These are phyloP conservation scores for Kodamaea anthophila DNA, from an alignment of 1,139 yeast genomes.

Conservation along the genomic window DNA sequence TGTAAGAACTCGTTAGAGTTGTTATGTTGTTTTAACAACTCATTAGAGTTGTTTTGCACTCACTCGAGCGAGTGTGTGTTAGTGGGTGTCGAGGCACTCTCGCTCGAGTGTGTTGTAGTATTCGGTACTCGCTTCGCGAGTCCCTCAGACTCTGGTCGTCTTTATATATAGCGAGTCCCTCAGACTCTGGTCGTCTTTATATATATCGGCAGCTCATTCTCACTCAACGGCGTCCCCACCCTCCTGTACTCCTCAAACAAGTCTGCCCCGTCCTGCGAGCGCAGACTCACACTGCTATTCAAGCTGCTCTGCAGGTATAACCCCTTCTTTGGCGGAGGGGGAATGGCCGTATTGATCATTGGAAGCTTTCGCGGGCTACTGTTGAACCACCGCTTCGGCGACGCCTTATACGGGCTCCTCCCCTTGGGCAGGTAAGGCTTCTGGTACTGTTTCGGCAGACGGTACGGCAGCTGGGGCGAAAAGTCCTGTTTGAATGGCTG, in stretches of 20 bases:
- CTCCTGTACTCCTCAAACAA: slow-evolving; percentile 26
- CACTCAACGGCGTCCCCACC: slow-evolving; percentile 30
- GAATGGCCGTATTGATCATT: slow-evolving; percentile 2
- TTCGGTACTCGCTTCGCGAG: no score
- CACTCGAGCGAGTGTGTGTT: no score
- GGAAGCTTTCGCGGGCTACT: slow-evolving; percentile 3
- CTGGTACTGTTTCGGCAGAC: slow-evolving; percentile 1
- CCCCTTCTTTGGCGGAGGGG: slow-evolving; percentile 5
- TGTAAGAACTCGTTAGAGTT: no score
- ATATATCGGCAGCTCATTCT: slow-evolving; percentile 24
- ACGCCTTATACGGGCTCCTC: slow-evolving; percentile 4
- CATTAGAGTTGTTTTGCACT: no score
- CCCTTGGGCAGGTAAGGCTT: slow-evolving; percentile 3
- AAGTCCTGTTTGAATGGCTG: background rate
- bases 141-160: no score
- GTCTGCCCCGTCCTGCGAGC: slow-evolving; percentile 16
- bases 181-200: slow-evolving; percentile 8
- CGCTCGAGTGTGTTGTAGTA: no score
- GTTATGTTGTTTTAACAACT: no score
- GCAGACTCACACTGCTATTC: slow-evolving; percentile 20
- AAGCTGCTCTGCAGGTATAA: slow-evolving; percentile 23
- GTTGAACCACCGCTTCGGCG: slow-evolving; percentile 3
- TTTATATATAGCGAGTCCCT: slow-evolving; percentile 13
- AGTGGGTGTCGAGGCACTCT: no score
- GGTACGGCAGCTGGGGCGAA: slow-evolving; percentile 2